Conservation (phyloP, 1,139 yeast genomes). For the Suhomyces maxii region DNA sequence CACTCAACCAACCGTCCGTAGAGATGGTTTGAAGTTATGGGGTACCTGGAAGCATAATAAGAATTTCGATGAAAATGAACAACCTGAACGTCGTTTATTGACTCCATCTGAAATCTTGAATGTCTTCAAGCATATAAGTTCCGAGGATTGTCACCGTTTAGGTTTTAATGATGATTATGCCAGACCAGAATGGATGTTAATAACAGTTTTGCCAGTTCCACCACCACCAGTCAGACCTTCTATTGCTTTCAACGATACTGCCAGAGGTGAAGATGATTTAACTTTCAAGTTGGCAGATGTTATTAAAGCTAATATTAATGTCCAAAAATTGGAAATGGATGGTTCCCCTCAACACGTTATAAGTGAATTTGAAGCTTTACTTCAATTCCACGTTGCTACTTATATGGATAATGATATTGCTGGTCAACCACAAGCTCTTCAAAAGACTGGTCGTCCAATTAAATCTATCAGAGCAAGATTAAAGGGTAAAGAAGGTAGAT, state of each 20-base stretch:
- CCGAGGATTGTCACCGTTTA: slow-evolving; percentile 75
- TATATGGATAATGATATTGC: slow-evolving; percentile 99
- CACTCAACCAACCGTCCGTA: slow-evolving; percentile 91
- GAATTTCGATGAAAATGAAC: slow-evolving; percentile 73
- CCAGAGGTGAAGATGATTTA: slow-evolving; percentile 98
- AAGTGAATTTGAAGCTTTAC: slow-evolving; percentile 90
- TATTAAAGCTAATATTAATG: slow-evolving; percentile 91
- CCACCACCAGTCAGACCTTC: slow-evolving; percentile 99
- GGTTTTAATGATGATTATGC: slow-evolving; percentile 97
- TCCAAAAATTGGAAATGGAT: slow-evolving; percentile 93
- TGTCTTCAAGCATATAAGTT: slow-evolving; percentile 86
- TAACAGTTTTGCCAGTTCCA: slow-evolving; percentile 98
- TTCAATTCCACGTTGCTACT: slow-evolving; percentile 98
- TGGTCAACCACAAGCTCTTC: slow-evolving; percentile 99
- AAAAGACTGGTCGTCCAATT: slow-evolving; percentile 97
- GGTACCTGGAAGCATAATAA: slow-evolving; percentile 97
- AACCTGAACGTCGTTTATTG: slow-evolving; percentile 87
- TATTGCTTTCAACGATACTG: slow-evolving; percentile 97
- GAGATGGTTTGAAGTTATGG: slow-evolving; percentile 93
- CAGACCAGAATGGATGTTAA: slow-evolving; percentile 97
- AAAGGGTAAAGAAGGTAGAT: slow-evolving; percentile 98
- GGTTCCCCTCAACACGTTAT: slow-evolving; percentile 99
- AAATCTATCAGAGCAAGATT: slow-evolving; percentile 97
- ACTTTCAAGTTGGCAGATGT: slow-evolving; percentile 97
- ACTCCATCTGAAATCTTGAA: slow-evolving; percentile 87